phyloP scores from a whole-genome alignment of 1,284 basidiomycete genomes.

The Cronartium ribicola region DNA sequence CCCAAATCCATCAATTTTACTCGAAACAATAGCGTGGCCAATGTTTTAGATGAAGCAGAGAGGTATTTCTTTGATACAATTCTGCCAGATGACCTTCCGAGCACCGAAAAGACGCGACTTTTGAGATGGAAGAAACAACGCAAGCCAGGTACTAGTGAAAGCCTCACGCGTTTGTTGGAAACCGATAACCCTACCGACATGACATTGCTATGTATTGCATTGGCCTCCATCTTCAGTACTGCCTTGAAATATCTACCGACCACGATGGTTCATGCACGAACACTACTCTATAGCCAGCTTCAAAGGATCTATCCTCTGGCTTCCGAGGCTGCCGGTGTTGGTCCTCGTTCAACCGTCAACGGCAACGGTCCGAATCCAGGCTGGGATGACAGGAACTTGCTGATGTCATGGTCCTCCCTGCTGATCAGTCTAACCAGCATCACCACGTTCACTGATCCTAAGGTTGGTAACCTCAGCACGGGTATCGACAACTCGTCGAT shows the following conservation, averaged over 20 bases:
- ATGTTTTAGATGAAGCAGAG: conserved; percentile 31
- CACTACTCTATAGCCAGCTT: conserved; percentile 36
- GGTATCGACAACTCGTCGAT: conserved; percentile 32
- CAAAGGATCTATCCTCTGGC: conserved; percentile 42
- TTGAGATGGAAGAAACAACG: conserved; percentile 40
- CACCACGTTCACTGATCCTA: conserved; percentile 35
- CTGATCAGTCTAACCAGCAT: conserved; percentile 40
- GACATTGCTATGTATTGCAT: conserved; percentile 28
- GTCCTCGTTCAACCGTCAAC: conserved; percentile 23
- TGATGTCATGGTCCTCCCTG: conserved; percentile 37
- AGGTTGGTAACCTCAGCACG: conserved; percentile 24
- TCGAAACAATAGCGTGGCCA: conserved; percentile 17
- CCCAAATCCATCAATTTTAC: conserved; percentile 28
- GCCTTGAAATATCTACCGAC: conserved; percentile 18
- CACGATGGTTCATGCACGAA: conserved; percentile 36
- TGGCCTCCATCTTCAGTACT: conserved; percentile 38
- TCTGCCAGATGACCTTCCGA: conserved; percentile 23
- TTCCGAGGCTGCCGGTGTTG: conserved; percentile 36
- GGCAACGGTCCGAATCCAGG: conserved; percentile 30
- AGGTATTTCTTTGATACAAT: conserved; percentile 27
- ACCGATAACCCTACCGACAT: conserved; percentile 32
- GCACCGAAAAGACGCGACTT: conserved; percentile 23
- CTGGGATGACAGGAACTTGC: conserved; percentile 40
- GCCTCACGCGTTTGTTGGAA: conserved; percentile 34
- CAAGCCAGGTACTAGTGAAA: conserved; percentile 25